Percentiles rank a stretch among this genome's conserved stretches.
Evolutionary conservation across 2,329 filamentous ascomycete genomes (phyloP).

Genomic region (Colletotrichum orchidophilum): DNA sequence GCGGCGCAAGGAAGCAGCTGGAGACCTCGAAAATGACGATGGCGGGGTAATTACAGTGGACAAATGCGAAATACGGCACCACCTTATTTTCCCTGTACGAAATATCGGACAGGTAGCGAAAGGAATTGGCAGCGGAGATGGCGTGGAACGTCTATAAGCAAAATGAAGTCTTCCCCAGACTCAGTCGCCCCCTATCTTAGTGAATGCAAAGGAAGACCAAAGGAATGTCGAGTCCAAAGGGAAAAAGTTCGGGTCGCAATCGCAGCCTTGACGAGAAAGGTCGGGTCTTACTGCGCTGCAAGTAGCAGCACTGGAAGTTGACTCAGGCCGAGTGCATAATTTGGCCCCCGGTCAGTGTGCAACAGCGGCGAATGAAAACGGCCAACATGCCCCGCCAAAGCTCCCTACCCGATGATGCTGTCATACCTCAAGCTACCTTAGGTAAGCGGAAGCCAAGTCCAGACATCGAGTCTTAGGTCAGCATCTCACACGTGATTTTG

Average conservation of each 20-base stretch:
- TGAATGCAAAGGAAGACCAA: not conserved
- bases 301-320: not conserved
- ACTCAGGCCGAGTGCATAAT: constrained; percentile 29
- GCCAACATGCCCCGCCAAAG: constrained; percentile 20
- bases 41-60: constrained; percentile 24
- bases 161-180: not conserved
- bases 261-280: not conserved
- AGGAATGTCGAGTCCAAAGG: not conserved
- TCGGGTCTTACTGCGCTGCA: not conserved
- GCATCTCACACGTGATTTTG: constrained; percentile 19
- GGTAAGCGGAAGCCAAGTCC: not conserved
- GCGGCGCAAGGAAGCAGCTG: not conserved
- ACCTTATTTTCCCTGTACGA: not conserved
- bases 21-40: constrained; percentile 29
- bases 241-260: constrained; percentile 5
- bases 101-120: not conserved
- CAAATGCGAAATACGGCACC: constrained; percentile 5
- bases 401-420: constrained; percentile 1
- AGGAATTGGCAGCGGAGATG: not conserved
- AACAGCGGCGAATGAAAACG: constrained; percentile 26
- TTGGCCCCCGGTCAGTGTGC: not conserved
- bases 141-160: not conserved
- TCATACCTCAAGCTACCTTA: not conserved
- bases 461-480: constrained; percentile 8
- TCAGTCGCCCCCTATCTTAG: not conserved